Evolutionary conservation across 805 yeast species (phyloP), one percentile per base, ranked within the genome.

Genomic region (Ogataea paraovalis): DNA sequence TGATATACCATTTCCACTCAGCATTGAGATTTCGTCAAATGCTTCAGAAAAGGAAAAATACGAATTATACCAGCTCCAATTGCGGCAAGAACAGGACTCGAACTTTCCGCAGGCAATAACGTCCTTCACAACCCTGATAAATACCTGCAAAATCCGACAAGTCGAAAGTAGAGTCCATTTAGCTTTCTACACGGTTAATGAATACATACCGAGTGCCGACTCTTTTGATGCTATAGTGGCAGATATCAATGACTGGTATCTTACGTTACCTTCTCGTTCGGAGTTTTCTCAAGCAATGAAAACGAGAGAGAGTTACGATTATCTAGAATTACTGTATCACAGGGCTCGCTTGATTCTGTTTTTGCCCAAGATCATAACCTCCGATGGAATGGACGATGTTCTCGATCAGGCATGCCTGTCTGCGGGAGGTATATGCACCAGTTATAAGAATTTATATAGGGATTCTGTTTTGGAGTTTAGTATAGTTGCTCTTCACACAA

Each of bases 351-450:
- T 57, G 37, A 45, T 55, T 18, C 39, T 57, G 19, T 46, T 43
- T 23, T 23, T 55, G 14, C 59, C 61, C 27, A 54, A 49, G 27
- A 44, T 57, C 19, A 57, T 55, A 14, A 50, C 51, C 5, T 39
- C 51, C 7, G 50, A 46, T 23, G 49, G 47, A 18, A 37, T 46
- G n/a, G 51, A 46, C 14, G 19, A 39, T 4, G 42, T 52, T 3
- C 39, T 57, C 21, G 55, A 54, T 34, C 47, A 57, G 18, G 54
- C 54, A 4, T 55, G 59, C 45, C 33, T 50, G 7, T 42, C 58
- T 0, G 61, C 61, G 9, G 61, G 57, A 13, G 58, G 61, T n/a
- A 53, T 57, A 2, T 57, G 61, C 39, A 45, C 49, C 13, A 46
- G 54, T 18, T 54, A 55, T 38, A 57, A 49, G 33, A 39, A 47